Conservation (phyloP, 2,329 filamentous ascomycete genomes). For the Penicillium frequentans region DNA sequence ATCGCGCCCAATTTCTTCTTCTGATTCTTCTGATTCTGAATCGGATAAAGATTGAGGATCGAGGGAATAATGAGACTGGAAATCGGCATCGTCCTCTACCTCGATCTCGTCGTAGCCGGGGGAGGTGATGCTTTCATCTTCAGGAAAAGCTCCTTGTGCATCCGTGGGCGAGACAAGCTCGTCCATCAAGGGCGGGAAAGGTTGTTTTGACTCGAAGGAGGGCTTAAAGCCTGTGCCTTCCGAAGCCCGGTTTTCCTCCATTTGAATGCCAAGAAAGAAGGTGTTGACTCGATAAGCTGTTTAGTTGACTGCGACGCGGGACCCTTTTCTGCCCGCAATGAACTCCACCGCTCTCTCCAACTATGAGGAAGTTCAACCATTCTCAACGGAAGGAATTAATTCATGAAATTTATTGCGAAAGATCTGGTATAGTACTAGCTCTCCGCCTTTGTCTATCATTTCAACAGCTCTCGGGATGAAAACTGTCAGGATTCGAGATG, state of each 20-base stretch:
- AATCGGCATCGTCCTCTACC: conserved; percentile 44
- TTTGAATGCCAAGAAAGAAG: background rate
- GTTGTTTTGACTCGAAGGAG: conserved; percentile 23
- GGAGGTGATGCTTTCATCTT: conserved; percentile 29
- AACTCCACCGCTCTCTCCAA: background rate
- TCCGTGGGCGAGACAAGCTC: conserved; percentile 4
- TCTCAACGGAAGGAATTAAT: too few relatives aligned
- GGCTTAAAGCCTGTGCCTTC: background rate
- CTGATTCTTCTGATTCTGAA: conserved; percentile 34
- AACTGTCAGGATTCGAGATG: too few relatives aligned
- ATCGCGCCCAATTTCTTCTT: conserved; percentile 32
- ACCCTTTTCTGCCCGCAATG: background rate
- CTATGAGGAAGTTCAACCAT: background rate
- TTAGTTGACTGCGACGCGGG: background rate
- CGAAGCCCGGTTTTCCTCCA: background rate
- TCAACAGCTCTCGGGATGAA: too few relatives aligned
- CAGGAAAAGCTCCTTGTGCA: conserved; percentile 12
- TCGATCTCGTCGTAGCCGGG: conserved; percentile 30
- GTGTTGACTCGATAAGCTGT: background rate
- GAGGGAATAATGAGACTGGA: conserved; percentile 47
- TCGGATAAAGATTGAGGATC: conserved; percentile 40
- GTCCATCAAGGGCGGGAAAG: conserved; percentile 1
- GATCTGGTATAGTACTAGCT: too few relatives aligned
- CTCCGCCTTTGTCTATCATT: too few relatives aligned
- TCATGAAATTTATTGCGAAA: too few relatives aligned